phyloP scores from a whole-genome alignment of 2,329 filamentous ascomycete species.

The Exophiala aquamarina region DNA sequence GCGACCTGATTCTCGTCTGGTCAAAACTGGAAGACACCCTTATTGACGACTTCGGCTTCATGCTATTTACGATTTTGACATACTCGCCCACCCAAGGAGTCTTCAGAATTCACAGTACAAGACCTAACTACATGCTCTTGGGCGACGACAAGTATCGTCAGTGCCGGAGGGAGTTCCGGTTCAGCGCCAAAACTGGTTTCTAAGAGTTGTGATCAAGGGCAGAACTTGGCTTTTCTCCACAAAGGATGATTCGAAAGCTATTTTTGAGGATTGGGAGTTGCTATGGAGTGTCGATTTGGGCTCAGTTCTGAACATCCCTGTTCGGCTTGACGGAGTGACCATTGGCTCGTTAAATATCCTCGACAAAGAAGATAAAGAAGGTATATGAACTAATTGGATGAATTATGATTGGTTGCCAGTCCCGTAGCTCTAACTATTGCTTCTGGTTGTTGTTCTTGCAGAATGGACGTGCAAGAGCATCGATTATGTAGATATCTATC shows the following conservation, averaged over 20 bases:
- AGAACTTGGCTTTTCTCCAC: constrained; percentile 5
- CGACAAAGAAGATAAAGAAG: no score
- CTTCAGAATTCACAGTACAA: constrained; percentile 1
- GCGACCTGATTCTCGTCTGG: no score
- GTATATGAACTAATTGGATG: no score
- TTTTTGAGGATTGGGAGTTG: constrained; percentile 12
- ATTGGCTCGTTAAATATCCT: constrained; percentile 4
- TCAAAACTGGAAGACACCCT: no score
- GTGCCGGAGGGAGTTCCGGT: background rate
- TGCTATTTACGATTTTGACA: background rate
- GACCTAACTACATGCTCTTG: constrained; percentile 4
- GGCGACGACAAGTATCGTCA: background rate
- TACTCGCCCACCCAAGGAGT: background rate
- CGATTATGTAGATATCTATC: no score
- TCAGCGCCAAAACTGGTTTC: background rate
- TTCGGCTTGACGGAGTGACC: background rate
- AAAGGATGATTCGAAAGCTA: constrained; percentile 3
- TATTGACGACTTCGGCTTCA: constrained; percentile 1
- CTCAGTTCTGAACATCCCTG: constrained; percentile 7
- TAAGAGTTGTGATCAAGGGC: constrained; percentile 1
- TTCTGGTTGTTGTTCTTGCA: no score
- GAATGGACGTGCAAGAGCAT: no score
- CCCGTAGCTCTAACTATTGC: no score
- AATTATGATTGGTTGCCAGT: no score
- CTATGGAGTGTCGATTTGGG: constrained; percentile 4